Percentiles rank a stretch among this genome's conserved stretches.
Conservation (phyloP, 371 early-diverging fungal species). For the Syncephalis fuscata region DNA sequence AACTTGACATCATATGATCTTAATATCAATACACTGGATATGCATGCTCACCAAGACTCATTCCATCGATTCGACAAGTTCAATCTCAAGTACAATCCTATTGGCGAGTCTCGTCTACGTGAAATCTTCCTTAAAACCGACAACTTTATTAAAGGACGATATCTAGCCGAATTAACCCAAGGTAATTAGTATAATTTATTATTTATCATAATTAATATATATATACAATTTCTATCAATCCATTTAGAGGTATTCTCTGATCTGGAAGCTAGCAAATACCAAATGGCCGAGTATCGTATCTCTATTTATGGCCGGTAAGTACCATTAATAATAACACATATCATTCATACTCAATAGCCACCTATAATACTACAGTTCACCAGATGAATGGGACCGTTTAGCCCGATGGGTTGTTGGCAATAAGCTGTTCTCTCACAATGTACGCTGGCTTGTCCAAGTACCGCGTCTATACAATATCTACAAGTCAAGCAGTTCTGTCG, state of each 20-base stretch:
- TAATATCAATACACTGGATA: constrained; percentile 93
- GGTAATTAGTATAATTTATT: constrained; percentile 14
- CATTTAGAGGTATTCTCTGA: constrained; percentile 73
- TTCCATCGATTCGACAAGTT: constrained; percentile 96
- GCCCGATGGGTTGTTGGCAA: constrained; percentile 92
- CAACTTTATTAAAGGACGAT: constrained; percentile 82
- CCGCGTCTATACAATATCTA: constrained; percentile 92
- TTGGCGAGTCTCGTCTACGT: constrained; percentile 52
- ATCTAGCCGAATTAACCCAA: constrained; percentile 90
- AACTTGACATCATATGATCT: constrained; percentile 93
- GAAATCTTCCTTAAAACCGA: constrained; percentile 94
- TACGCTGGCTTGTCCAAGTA: constrained; percentile 94
- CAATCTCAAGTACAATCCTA: constrained; percentile 94
- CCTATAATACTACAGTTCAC: neutral
- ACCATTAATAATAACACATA: neutral
- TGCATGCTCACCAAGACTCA: constrained; percentile 82
- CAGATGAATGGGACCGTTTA: constrained; percentile 85
- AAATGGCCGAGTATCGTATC: constrained; percentile 86
- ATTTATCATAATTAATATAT: neutral
- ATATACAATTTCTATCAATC: neutral
- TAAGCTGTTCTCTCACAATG: constrained; percentile 79
- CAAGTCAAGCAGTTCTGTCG: constrained; percentile 42
- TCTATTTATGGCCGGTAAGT: constrained; percentile 76
- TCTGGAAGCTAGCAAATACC: constrained; percentile 90
- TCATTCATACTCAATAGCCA: neutral